Evolutionary conservation across 176 grass and related monocot genomes (phyloP).

Genomic region (Oryza meridionalis): DNA sequence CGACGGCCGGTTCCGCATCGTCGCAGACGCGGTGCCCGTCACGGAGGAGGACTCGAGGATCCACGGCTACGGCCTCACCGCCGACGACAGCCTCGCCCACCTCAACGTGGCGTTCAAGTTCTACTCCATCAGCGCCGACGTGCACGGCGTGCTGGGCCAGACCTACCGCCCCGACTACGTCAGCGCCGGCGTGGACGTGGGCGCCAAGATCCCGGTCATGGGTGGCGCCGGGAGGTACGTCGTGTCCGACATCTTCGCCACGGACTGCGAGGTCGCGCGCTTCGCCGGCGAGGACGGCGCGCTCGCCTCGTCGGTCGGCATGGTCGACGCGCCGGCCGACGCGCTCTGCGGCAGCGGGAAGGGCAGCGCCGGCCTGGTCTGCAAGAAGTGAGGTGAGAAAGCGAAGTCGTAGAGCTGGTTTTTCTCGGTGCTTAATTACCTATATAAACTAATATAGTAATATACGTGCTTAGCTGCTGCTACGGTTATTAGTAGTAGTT

Average conservation of each 20-base stretch:
- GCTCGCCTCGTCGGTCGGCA: background rate
- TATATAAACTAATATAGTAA: background rate
- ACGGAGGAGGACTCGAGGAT: conserved; percentile 59
- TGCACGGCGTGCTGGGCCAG: conserved; percentile 66
- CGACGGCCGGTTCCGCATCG: conserved; percentile 52
- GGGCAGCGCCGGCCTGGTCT: conserved; percentile 51
- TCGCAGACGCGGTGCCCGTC: conserved; percentile 49
- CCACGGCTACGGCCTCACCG: conserved; percentile 43
- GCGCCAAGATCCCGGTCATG: conserved; percentile 57
- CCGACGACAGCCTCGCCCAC: conserved; percentile 59
- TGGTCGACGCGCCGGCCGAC: conserved; percentile 34
- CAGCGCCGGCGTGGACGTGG: conserved; percentile 46
- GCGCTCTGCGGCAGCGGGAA: conserved; percentile 46
- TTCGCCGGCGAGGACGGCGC: conserved; percentile 36
- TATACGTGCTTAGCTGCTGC: conserved; percentile 38
- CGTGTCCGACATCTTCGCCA: conserved; percentile 47
- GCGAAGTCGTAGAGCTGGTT: background rate
- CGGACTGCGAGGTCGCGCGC: conserved; percentile 50
- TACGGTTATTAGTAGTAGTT: background rate
- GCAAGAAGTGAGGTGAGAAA: conserved; percentile 51
- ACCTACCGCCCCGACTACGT: conserved; percentile 51
- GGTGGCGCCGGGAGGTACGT: conserved; percentile 40
- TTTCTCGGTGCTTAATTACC: background rate
- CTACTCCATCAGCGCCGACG: conserved; percentile 48
- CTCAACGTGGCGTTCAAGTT: conserved; percentile 68